Conservation (phyloP, 352 stramenopile genomes). For the Stramenopiles sp. region DNA sequence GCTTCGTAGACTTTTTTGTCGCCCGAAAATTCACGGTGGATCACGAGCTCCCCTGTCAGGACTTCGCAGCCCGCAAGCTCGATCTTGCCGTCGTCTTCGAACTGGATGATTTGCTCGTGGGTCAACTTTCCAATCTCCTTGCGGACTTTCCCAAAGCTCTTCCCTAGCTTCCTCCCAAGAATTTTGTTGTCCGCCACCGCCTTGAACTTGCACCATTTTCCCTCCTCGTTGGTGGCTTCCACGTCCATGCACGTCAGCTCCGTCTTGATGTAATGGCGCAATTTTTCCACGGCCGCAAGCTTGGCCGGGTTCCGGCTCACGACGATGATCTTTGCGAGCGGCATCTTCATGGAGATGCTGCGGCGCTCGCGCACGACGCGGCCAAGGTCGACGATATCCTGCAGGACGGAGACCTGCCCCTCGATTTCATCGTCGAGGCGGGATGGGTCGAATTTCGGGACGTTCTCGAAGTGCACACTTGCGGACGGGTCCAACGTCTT, state of each 20-base stretch:
- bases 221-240: constrained; percentile 61
- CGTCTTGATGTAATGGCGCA: constrained; percentile 81
- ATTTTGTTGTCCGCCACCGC: constrained; percentile 75
- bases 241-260: constrained; percentile 84
- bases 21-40: constrained; percentile 80
- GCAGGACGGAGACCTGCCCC: constrained; percentile 76
- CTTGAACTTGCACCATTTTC: constrained; percentile 71
- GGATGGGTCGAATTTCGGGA: constrained; percentile 72
- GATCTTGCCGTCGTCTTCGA: constrained; percentile 46
- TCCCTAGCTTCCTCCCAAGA: background rate
- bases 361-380: constrained; percentile 84
- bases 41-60: constrained; percentile 61
- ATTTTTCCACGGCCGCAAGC: constrained; percentile 42
- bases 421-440: constrained; percentile 79
- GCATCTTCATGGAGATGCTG: constrained; percentile 89
- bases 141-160: background rate
- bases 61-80: constrained; percentile 42
- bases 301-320: constrained; percentile 61
- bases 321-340: constrained; percentile 84
- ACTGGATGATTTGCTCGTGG: constrained; percentile 32
- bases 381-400: constrained; percentile 86
- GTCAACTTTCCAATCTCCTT: constrained; percentile 22
- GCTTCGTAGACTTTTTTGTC: constrained; percentile 70
- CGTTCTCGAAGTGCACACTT: constrained; percentile 84
- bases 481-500: constrained; percentile 29